Conservation (phyloP, 2,329 filamentous ascomycete species). For the Talaromyces amestolkiae region DNA sequence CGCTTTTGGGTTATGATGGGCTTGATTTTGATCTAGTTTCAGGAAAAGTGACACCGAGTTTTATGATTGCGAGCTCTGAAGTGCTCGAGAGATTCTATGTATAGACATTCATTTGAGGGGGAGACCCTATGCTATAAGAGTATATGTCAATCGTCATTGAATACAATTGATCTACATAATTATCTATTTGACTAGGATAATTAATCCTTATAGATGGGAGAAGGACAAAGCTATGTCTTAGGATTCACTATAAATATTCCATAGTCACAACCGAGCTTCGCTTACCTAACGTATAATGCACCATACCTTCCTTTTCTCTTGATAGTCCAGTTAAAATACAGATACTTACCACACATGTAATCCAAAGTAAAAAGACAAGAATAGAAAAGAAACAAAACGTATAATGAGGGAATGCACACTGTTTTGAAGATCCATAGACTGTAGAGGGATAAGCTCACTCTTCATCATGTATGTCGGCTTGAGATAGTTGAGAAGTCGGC, state of each 20-base stretch:
- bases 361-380: constrained; percentile 23
- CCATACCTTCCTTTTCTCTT: constrained; percentile 6
- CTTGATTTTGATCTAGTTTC: not conserved
- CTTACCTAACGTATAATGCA: constrained; percentile 17
- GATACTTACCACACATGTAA: constrained; percentile 41
- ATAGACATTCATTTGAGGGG: not conserved
- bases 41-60: not conserved
- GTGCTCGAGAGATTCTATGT: not conserved
- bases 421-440: not conserved
- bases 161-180: not conserved
- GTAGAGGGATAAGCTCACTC: not conserved
- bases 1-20: constrained; percentile 16
- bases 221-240: not conserved
- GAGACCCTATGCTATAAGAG: not conserved
- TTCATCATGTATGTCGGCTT: not conserved
- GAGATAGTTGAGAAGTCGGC: not conserved
- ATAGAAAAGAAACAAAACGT: constrained; percentile 27
- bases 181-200: not conserved
- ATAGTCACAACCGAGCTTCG: not conserved
- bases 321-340: constrained; percentile 30
- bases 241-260: not conserved
- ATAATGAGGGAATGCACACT: constrained; percentile 7
- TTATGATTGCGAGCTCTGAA: not conserved
- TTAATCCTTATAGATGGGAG: not conserved
- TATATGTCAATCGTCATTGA: not conserved